Conservation (phyloP, 1,139 yeast genomes). For the Blastobotrys elegans region DNA sequence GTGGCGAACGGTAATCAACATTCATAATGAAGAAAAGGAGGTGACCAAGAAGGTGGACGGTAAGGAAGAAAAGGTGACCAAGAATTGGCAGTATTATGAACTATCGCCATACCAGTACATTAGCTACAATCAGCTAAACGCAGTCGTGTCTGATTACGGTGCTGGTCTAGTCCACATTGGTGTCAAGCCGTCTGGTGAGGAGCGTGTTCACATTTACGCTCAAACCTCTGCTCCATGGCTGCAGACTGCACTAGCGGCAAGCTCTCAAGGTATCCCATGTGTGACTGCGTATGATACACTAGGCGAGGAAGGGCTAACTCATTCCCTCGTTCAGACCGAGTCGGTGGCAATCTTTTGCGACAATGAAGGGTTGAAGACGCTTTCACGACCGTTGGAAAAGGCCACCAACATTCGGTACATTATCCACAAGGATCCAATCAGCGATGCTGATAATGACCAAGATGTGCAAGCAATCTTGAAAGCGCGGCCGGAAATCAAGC, state of each 20-base stretch:
- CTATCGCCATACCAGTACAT: slow-evolving; percentile 64
- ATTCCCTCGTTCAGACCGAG: slow-evolving; percentile 76
- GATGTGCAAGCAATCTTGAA: slow-evolving; percentile 59
- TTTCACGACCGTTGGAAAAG: slow-evolving; percentile 66
- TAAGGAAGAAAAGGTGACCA: slow-evolving; percentile 61
- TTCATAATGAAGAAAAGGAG: slow-evolving; percentile 71
- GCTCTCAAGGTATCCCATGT: slow-evolving; percentile 72
- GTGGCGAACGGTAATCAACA: slow-evolving; percentile 68
- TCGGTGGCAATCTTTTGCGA: slow-evolving; percentile 80
- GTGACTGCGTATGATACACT: slow-evolving; percentile 97
- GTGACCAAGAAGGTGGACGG: slow-evolving; percentile 79
- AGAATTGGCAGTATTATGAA: slow-evolving; percentile 86
- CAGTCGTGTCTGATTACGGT: slow-evolving; percentile 52
- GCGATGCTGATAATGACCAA: slow-evolving; percentile 57
- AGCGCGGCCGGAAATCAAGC: slow-evolving; percentile 72
- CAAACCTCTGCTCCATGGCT: slow-evolving; percentile 83
- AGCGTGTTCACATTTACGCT: slow-evolving; percentile 79
- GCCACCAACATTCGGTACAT: slow-evolving; percentile 61
- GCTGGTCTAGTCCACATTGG: slow-evolving; percentile 76
- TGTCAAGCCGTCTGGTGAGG: slow-evolving; percentile 54
- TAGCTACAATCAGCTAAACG: slow-evolving; percentile 54
- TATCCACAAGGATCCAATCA: slow-evolving; percentile 64
- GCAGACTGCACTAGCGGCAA: slow-evolving; percentile 76
- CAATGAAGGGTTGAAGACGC: slow-evolving; percentile 59
- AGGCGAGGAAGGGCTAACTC: slow-evolving; percentile 87